phyloP scores from a whole-genome alignment of 345 rosid genomes.

The Citropsis articulata region DNA sequence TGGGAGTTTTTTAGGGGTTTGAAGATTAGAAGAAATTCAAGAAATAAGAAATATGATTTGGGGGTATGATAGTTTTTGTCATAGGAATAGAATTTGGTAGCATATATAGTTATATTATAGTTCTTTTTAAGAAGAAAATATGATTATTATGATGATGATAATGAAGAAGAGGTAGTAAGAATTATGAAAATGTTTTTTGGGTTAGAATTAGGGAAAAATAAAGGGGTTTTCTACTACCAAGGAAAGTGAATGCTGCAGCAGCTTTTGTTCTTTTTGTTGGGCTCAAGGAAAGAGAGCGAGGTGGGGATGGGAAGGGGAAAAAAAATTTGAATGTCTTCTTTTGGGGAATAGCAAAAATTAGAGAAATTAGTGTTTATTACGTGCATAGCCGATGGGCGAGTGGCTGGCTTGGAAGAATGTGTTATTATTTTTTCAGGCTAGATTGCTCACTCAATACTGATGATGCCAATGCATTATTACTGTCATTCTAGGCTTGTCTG shows the following conservation, averaged over 20 bases:
- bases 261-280: constrained; percentile 27
- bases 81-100: background rate
- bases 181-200: constrained; percentile 16
- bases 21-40: background rate
- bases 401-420: background rate
- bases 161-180: background rate
- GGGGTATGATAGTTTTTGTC: background rate
- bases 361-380: background rate
- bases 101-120: constrained; percentile 6
- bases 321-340: background rate
- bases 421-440: background rate
- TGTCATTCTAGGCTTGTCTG: background rate
- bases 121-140: background rate
- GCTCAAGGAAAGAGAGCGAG: constrained; percentile 1
- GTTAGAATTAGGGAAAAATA: constrained; percentile 23
- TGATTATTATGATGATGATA: background rate
- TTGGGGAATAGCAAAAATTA: background rate
- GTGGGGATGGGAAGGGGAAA: background rate
- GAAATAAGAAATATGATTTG: background rate
- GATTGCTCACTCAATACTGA: background rate
- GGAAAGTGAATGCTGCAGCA: constrained; percentile 6
- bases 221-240: background rate
- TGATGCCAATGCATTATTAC: background rate
- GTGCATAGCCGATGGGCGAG: background rate
- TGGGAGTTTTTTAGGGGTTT: background rate